A percentile compares a stretch with the other conserved stretches of the same genome.
phyloP scores from a whole-genome alignment of 2,329 filamentous ascomycete genomes.

The Beauveria varroae region DNA sequence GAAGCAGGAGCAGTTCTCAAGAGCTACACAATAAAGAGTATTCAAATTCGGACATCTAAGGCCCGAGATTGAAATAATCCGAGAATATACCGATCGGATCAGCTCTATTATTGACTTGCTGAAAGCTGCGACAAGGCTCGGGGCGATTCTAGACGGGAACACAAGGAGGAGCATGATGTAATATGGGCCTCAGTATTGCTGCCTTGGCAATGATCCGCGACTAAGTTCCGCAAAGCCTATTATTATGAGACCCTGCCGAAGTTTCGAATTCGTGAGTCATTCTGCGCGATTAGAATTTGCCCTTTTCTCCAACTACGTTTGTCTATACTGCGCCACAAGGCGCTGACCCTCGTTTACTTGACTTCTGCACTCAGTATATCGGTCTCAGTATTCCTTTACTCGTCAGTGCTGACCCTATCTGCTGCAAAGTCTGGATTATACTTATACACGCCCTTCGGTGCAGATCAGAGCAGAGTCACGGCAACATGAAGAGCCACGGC shows the following conservation, averaged over 20 bases:
- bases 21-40: background rate
- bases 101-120: background rate
- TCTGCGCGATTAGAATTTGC: background rate
- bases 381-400: background rate
- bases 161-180: background rate
- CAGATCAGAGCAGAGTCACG: background rate
- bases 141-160: background rate
- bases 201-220: background rate
- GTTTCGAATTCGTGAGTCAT: background rate
- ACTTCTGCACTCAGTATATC: background rate
- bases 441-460: background rate
- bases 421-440: background rate
- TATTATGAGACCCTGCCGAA: background rate
- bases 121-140: too few relatives aligned
- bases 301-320: background rate
- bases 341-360: background rate
- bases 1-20: background rate
- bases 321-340: background rate
- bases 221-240: background rate
- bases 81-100: background rate
- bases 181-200: background rate
- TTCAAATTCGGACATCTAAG: background rate
- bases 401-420: background rate
- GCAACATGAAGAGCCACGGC: background rate
- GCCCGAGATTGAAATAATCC: background rate